Base-by-base conservation (phyloP, 2,329 filamentous ascomycete species). In the Beauveria rudraprayagi region DNA sequence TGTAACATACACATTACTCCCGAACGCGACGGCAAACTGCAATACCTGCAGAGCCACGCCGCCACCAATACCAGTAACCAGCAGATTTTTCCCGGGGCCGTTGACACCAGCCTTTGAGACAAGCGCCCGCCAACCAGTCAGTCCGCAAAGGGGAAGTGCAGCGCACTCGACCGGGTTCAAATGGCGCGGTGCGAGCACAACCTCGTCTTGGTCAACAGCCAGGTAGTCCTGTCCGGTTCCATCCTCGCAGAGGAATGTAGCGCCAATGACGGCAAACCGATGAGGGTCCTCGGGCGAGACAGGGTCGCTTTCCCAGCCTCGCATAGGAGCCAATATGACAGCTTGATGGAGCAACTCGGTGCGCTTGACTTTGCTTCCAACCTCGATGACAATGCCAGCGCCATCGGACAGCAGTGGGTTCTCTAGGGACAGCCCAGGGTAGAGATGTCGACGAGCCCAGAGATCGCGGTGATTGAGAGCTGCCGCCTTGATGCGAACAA, bases 401-500 rank as follows among this genome's bases (percentile, higher is more conserved):
- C 91, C 93, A 71, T 97, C 93, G 62, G 92, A 85, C 24, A 96
- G 82, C 47, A 97, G 78, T 1, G 93, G 91, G 5, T 86, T 80
- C 62, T 83, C 81, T 73, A 96, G 96, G 8, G 89, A 88, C 57
- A 91, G 88, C 66, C 84, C 88, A 0, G 93, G 93, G 78, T 97
- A 97, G 46, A 96, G 84, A 70, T 92, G 88, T 73, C 94, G 92
- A 61, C 93, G 90, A 74, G 95, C 89, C 78, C 97, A 97, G 66
- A 96, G 84, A 73, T 97, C 93, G 68, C 92, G 89, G 78, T 97
- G 93, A 78, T 97, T 97, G 55, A 97, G 85, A 11, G 93, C 89
- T 1, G 88, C 90, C 56, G 92, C 90, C 43, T 83, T 82, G 69
- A 97, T 79, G 68, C 84, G 85, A 64, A 97, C 78, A 5, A 95